phyloP scores from a whole-genome alignment of 192 early-diverging fungal genomes.

The Coemansia sp. region DNA sequence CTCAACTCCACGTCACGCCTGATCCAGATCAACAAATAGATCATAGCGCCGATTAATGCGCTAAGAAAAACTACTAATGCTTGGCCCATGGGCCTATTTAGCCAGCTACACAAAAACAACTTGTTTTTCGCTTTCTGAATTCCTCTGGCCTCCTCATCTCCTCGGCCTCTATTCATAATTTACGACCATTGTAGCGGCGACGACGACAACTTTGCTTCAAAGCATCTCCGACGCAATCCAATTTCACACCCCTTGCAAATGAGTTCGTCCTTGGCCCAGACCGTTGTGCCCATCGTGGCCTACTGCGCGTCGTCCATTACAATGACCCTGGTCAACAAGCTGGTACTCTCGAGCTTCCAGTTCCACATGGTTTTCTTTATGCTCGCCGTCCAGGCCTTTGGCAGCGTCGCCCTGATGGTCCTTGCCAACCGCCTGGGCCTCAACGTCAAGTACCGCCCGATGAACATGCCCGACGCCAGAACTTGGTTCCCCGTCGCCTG shows the following conservation, averaged over 20 bases:
- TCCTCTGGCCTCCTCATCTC: neutral
- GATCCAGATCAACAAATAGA: neutral
- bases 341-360: conserved; percentile 78
- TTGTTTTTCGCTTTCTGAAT: neutral
- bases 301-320: conserved; percentile 89
- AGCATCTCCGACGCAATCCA: neutral
- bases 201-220: neutral
- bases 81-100: neutral
- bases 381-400: conserved; percentile 72
- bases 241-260: conserved; percentile 14
- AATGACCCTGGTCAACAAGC: conserved; percentile 90
- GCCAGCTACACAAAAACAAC: too few relatives aligned
- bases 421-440: conserved; percentile 58
- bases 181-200: neutral
- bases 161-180: neutral
- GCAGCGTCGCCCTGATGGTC: conserved; percentile 62
- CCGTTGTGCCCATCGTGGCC: conserved; percentile 72
- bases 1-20: neutral
- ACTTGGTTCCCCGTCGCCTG: conserved; percentile 86
- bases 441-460: conserved; percentile 66
- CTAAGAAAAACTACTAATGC: neutral
- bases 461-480: conserved; percentile 64
- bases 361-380: conserved; percentile 87
- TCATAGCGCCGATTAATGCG: neutral
- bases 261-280: conserved; percentile 40